Conservation (phyloP, 441 rosid genomes). For the Populus hybrid region DNA sequence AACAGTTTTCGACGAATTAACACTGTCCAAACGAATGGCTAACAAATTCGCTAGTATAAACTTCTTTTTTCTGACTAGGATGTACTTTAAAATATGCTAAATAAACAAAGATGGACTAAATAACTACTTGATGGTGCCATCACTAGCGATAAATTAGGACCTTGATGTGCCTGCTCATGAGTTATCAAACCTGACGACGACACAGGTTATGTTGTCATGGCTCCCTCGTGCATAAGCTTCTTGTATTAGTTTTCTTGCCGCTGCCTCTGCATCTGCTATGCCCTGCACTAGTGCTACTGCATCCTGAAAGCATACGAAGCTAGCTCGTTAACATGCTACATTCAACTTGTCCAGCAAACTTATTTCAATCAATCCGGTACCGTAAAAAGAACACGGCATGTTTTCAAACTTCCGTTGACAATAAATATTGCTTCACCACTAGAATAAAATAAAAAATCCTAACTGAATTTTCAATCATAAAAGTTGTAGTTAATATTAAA, state of each 20-base stretch:
- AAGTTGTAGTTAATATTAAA: no score
- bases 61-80: background rate
- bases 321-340: background rate
- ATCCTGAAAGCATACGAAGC: constrained; percentile 39
- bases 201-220: constrained; percentile 79
- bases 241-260: constrained; percentile 58
- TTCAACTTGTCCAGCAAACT: background rate
- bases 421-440: background rate
- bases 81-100: background rate
- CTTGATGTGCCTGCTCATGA: constrained; percentile 17
- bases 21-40: constrained; percentile 1
- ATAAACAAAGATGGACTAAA: background rate
- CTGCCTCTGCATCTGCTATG: constrained; percentile 59
- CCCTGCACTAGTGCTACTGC: constrained; percentile 51
- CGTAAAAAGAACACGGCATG: background rate
- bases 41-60: background rate
- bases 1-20: background rate
- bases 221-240: constrained; percentile 73
- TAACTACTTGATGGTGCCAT: background rate
- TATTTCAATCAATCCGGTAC: background rate
- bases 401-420: background rate
- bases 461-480: no score
- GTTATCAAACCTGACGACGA: constrained; percentile 62
- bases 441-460: background rate
- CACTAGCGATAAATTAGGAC: background rate